These are phyloP conservation scores for Aureobasidium sp. DNA, from an alignment of 2,329 filamentous ascomycete species.

Conservation along the genomic window DNA sequence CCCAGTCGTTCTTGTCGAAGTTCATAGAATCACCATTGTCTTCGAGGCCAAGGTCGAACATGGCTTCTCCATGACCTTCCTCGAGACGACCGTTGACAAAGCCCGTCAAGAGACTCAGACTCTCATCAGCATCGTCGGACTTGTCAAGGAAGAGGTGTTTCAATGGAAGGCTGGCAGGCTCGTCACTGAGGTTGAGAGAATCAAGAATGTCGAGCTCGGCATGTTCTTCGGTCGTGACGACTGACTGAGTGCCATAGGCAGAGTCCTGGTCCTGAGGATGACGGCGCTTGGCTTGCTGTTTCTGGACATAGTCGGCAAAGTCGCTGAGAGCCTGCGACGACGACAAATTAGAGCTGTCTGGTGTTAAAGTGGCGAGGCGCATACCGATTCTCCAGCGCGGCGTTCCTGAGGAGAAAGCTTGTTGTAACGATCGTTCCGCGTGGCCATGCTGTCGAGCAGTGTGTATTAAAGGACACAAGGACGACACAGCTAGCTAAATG, in stretches of 20 bases:
- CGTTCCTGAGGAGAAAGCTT: slow-evolving; percentile 64
- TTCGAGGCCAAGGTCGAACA: slow-evolving; percentile 90
- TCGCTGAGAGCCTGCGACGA: slow-evolving; percentile 68
- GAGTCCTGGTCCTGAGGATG: slow-evolving; percentile 28
- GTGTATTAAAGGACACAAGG: too few relatives aligned
- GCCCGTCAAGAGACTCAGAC: slow-evolving; percentile 55
- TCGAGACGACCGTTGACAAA: slow-evolving; percentile 62
- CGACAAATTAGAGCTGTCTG: neutral
- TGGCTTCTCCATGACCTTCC: slow-evolving; percentile 79
- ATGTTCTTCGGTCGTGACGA: slow-evolving; percentile 53
- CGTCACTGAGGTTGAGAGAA: slow-evolving; percentile 65
- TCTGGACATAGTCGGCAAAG: slow-evolving; percentile 95
- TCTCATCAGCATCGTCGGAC: slow-evolving; percentile 49
- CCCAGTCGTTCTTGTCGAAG: slow-evolving; percentile 68
- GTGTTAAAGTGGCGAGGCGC: slow-evolving; percentile 21
- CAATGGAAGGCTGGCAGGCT: slow-evolving; percentile 58
- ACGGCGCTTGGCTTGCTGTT: slow-evolving; percentile 69
- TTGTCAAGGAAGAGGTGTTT: slow-evolving; percentile 67
- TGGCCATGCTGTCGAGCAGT: slow-evolving; percentile 22
- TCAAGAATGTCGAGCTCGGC: slow-evolving; percentile 89
- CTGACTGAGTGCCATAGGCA: slow-evolving; percentile 25
- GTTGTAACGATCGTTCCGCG: slow-evolving; percentile 29
- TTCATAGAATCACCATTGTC: slow-evolving; percentile 81
- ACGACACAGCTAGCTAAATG: too few relatives aligned
- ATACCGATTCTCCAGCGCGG: slow-evolving; percentile 78